Conservation (phyloP, 2,329 filamentous ascomycete genomes). For the Ascochyta fabae region DNA sequence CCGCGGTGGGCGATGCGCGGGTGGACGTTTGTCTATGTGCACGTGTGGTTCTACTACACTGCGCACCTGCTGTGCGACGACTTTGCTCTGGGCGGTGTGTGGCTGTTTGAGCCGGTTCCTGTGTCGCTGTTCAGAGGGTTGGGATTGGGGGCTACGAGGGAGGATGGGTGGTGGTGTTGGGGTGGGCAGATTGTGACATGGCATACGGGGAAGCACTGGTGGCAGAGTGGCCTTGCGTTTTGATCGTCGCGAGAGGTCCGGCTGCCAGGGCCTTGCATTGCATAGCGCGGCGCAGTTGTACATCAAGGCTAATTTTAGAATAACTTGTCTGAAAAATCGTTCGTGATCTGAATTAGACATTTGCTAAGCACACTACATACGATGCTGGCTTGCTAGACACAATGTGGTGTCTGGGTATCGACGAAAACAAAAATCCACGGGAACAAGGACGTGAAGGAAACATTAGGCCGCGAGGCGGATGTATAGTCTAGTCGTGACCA, state of each 20-base stretch:
- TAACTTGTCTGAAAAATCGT: no score
- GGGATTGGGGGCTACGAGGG: slow-evolving; percentile 64
- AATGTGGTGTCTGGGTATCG: slow-evolving; percentile 20
- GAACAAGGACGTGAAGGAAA: slow-evolving; percentile 1
- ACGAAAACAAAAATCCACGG: slow-evolving; percentile 2
- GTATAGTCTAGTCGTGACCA: slow-evolving; percentile 15
- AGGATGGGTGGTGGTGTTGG: slow-evolving; percentile 74
- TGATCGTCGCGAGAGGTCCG: slow-evolving; percentile 23
- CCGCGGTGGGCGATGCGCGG: slow-evolving; percentile 58
- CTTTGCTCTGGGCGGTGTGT: slow-evolving; percentile 74
- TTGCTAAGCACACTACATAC: slow-evolving; percentile 6
- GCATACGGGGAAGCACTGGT: slow-evolving; percentile 69
- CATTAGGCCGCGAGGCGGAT: slow-evolving; percentile 19
- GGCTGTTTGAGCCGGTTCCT: slow-evolving; percentile 83
- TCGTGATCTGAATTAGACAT: slow-evolving; percentile 6
- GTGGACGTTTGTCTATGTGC: slow-evolving; percentile 67
- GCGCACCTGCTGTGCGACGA: slow-evolving; percentile 74
- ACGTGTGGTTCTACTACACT: slow-evolving; percentile 73
- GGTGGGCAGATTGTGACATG: slow-evolving; percentile 61
- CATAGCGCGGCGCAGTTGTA: background rate
- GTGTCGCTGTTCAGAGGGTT: slow-evolving; percentile 72
- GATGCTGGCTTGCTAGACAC: slow-evolving; percentile 11
- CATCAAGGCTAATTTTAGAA: background rate
- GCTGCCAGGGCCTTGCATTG: background rate
- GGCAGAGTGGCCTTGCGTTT: slow-evolving; percentile 61